Evolutionary conservation across 2,329 filamentous ascomycete species (phyloP).

Genomic region (Aspergillus pseudoglaucus): DNA sequence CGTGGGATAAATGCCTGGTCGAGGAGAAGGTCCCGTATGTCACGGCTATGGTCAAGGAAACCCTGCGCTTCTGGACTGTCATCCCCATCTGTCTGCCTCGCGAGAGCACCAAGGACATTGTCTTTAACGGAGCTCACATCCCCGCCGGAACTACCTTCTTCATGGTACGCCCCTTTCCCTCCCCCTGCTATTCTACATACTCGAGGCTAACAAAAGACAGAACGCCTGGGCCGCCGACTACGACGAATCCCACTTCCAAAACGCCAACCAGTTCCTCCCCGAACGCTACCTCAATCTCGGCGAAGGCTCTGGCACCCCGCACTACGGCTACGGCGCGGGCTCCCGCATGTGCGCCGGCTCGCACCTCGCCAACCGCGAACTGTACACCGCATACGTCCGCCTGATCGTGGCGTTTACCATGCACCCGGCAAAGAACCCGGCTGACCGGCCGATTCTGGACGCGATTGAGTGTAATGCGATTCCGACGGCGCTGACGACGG

Average conservation of each 20-base stretch:
- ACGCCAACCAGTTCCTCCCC: constrained; percentile 58
- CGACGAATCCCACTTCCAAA: constrained; percentile 61
- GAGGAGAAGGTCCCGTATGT: constrained; percentile 74
- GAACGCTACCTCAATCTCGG: constrained; percentile 59
- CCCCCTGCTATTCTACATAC: too few species aligned
- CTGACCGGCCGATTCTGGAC: constrained; percentile 50
- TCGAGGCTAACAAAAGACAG: constrained; percentile 23
- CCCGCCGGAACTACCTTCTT: constrained; percentile 74
- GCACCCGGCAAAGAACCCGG: constrained; percentile 39
- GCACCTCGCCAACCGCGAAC: constrained; percentile 57
- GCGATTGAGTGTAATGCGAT: constrained; percentile 52
- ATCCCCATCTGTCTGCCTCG: constrained; percentile 73
- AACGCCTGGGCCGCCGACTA: constrained; percentile 71
- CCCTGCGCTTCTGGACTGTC: constrained; percentile 70
- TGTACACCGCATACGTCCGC: constrained; percentile 55
- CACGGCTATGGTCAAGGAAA: constrained; percentile 71
- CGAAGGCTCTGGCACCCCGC: constrained; percentile 49
- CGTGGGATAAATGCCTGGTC: constrained; percentile 65
- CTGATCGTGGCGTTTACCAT: constrained; percentile 55
- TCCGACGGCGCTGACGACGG: constrained; percentile 54
- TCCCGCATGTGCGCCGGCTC: constrained; percentile 59
- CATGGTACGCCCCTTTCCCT: constrained; percentile 47
- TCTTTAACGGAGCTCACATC: constrained; percentile 60
- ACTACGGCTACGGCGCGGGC: constrained; percentile 58
- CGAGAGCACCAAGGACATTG: constrained; percentile 64